Evolutionary conservation across 1,284 basidiomycete species (phyloP), one percentile per base, ranked within the genome.

Genomic region (Erythrobasidium hasegawianum): DNA sequence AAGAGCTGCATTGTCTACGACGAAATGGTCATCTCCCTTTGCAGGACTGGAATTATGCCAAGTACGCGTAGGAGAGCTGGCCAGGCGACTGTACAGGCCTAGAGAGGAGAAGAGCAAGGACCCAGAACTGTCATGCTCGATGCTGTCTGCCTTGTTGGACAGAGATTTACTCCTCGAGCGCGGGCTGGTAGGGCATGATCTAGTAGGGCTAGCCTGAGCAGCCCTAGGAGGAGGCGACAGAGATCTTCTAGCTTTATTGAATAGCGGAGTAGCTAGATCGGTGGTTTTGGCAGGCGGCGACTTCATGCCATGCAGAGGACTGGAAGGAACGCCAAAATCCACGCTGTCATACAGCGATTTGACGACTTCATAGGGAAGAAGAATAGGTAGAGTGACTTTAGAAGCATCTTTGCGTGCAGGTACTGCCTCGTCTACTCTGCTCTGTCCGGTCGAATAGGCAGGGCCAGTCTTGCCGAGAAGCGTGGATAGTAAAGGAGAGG

Each of bases 311-410:
- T 33, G 33, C 33, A 33, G 33, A 33, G 33, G 33, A 11, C 33
- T 33, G 11, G 33, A 4, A 33, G 61, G 53, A 11, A 57, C 27
- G 18, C 61, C 61, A 39, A 64, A 64, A 38, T 64, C 61, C 2
- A 64, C 61, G 40, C 61, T 64, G 54, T 64, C 61, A 22, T 64
- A 64, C 8, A 64, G 54, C 13, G 61, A 64, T 24, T 64, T 64
- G 1, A 64, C 61, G 13, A 57, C 54, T 49, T 64, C 61, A 24
- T 50, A 64, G 18, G 61, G 54, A 16, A 64, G 61, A 22, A 64
- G 41, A 3, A 64, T 57, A 3, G 61, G 61, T 13, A 64, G 52
- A 14, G 50, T n/a, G n/a, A 47, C 22, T 47, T 47, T n/a, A 7
- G 43, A 5, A 47, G 16, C 22, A 5, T 47, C 43, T n/a, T n/a